These are phyloP conservation scores for Ustilago loliicola DNA, from an alignment of 1,284 basidiomycete genomes.

Conservation along the genomic window DNA sequence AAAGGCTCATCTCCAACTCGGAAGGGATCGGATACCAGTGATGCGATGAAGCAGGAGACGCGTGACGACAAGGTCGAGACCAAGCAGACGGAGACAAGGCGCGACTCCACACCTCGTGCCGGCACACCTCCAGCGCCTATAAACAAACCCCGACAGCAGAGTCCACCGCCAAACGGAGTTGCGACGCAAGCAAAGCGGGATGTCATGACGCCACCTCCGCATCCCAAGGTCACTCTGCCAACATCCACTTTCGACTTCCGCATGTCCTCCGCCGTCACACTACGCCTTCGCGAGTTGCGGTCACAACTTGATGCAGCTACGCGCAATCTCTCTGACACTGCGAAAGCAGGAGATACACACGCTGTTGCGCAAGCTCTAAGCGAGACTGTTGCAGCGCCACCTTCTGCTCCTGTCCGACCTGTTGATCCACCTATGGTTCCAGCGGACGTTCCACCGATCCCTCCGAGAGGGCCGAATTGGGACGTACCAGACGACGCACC, in stretches of 20 bases:
- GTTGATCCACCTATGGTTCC: not conserved
- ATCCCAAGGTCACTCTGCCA: conserved; percentile 8
- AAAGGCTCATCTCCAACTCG: not conserved
- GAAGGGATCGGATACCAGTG: not conserved
- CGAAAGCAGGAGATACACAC: not conserved
- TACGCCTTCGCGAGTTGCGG: conserved; percentile 66
- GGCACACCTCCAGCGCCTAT: not conserved
- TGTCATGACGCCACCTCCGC: too few species aligned
- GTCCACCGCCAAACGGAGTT: not conserved
- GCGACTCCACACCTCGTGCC: not conserved
- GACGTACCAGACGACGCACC: conserved; percentile 9
- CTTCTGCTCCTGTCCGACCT: not conserved
- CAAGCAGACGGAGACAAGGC: not conserved
- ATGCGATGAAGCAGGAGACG: not conserved
- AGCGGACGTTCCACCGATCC: not conserved
- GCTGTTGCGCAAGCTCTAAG: not conserved
- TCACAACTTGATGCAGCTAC: conserved; percentile 39
- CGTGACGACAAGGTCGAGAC: not conserved
- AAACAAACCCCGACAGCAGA: not conserved
- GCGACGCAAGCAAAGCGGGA: not conserved
- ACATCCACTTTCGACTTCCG: conserved; percentile 29
- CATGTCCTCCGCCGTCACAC: conserved; percentile 56
- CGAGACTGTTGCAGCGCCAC: conserved; percentile 11
- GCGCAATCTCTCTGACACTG: conserved; percentile 15
- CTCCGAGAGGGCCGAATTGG: not conserved